phyloP scores from a whole-genome alignment of 331 rosid species.

The Malus hybrid region DNA sequence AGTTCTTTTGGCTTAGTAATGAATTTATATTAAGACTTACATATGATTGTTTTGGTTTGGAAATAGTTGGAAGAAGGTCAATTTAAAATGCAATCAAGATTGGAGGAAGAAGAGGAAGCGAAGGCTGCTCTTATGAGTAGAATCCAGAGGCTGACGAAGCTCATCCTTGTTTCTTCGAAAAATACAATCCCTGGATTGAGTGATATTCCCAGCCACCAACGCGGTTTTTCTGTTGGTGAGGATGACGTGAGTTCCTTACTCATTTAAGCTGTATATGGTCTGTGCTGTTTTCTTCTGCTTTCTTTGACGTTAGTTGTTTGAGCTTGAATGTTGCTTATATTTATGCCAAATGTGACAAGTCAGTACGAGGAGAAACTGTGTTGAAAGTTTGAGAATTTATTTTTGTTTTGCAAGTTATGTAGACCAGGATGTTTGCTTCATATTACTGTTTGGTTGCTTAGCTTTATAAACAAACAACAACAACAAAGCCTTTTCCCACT shows the following conservation, averaged over 20 bases:
- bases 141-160: slow-evolving; percentile 97
- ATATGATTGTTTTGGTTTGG: slow-evolving; percentile 1
- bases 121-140: slow-evolving; percentile 99
- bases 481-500: too few species aligned
- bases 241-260: slow-evolving; percentile 67
- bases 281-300: background rate
- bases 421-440: background rate
- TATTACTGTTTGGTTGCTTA: slow-evolving; percentile 5
- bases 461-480: background rate
- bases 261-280: background rate
- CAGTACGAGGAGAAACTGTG: background rate
- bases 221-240: slow-evolving; percentile 65
- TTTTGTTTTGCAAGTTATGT: background rate
- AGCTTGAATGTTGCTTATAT: background rate
- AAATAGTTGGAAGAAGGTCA: slow-evolving; percentile 96
- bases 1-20: slow-evolving; percentile 1
- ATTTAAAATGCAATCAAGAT: slow-evolving; percentile 94
- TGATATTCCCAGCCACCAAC: slow-evolving; percentile 74
- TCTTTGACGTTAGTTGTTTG: background rate
- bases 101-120: slow-evolving; percentile 99
- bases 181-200: slow-evolving; percentile 73
- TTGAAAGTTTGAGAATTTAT: background rate
- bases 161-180: slow-evolving; percentile 94
- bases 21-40: slow-evolving; percentile 1
- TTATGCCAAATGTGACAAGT: background rate